phyloP scores from a whole-genome alignment of 768 basidiomycete genomes.

The Tephrocybe sp. region DNA sequence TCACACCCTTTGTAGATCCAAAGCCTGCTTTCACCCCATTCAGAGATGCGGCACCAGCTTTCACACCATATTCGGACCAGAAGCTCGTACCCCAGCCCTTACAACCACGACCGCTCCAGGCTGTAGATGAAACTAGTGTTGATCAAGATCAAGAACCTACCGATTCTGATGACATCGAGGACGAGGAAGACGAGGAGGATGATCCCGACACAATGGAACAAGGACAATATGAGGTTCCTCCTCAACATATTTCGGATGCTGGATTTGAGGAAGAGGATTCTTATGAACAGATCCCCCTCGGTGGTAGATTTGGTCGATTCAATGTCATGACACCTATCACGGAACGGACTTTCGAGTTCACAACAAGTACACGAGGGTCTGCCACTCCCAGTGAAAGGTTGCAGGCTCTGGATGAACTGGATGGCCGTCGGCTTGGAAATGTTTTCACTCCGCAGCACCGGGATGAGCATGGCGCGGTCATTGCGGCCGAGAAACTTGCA shows the following conservation, averaged over 20 bases:
- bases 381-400: slow-evolving; percentile 37
- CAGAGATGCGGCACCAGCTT: slow-evolving; percentile 32
- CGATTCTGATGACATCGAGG: slow-evolving; percentile 28
- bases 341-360: slow-evolving; percentile 87
- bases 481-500: slow-evolving; percentile 51
- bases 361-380: slow-evolving; percentile 53
- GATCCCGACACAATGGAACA: slow-evolving; percentile 13
- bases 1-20: slow-evolving; percentile 36
- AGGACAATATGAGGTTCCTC: slow-evolving; percentile 31
- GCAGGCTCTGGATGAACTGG: slow-evolving; percentile 14
- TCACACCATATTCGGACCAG: slow-evolving; percentile 32
- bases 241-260: slow-evolving; percentile 21
- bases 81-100: neutral
- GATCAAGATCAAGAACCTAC: slow-evolving; percentile 31
- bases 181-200: slow-evolving; percentile 25
- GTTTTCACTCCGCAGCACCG: slow-evolving; percentile 28
- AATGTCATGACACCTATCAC: slow-evolving; percentile 98
- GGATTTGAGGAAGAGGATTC: slow-evolving; percentile 38
- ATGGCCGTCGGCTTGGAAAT: slow-evolving; percentile 19
- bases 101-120: slow-evolving; percentile 12
- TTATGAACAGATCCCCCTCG: slow-evolving; percentile 53
- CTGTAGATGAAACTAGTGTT: slow-evolving; percentile 23
- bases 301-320: slow-evolving; percentile 78
- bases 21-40: slow-evolving; percentile 41
- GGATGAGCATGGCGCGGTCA: slow-evolving; percentile 45